Conservation (phyloP, 2,329 filamentous ascomycete genomes). For the Colletotrichum neosansevieriae region DNA sequence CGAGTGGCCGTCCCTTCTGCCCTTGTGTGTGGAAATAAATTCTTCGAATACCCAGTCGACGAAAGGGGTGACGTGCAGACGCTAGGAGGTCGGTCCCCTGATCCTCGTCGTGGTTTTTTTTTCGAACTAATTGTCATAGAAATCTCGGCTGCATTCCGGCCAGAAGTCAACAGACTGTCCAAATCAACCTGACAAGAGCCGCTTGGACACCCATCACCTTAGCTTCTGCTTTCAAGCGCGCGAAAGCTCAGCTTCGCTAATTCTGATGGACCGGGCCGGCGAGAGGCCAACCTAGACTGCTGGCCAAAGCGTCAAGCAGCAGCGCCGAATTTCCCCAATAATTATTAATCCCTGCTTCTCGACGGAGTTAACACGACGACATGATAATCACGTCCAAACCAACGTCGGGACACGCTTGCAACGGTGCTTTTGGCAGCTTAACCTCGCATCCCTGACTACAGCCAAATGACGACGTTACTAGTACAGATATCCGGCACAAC, state of each 20-base stretch:
- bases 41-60: slow-evolving; percentile 8
- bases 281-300: slow-evolving; percentile 4
- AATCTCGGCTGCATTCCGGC: not conserved
- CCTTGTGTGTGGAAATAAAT: not conserved
- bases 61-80: slow-evolving; percentile 18
- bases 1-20: not conserved
- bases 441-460: not conserved
- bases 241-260: slow-evolving; percentile 17
- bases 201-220: not conserved
- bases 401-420: not conserved
- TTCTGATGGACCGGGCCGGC: slow-evolving; percentile 33
- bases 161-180: too few relatives aligned
- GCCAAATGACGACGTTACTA: slow-evolving; percentile 4
- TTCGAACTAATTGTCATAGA: not conserved
- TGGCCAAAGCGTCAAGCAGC: slow-evolving; percentile 38
- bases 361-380: slow-evolving; percentile 30
- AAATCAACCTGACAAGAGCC: slow-evolving; percentile 9
- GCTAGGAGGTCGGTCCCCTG: slow-evolving; percentile 11
- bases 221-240: slow-evolving; percentile 3
- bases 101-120: slow-evolving; percentile 2
- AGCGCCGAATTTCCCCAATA: slow-evolving; percentile 32
- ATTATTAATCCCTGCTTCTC: slow-evolving; percentile 31
- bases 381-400: not conserved
- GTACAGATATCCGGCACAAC: not conserved
- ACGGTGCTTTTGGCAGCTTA: not conserved